Conservation (phyloP, 148 eudicot genomes). For the Vaccinium myrtillus region DNA sequence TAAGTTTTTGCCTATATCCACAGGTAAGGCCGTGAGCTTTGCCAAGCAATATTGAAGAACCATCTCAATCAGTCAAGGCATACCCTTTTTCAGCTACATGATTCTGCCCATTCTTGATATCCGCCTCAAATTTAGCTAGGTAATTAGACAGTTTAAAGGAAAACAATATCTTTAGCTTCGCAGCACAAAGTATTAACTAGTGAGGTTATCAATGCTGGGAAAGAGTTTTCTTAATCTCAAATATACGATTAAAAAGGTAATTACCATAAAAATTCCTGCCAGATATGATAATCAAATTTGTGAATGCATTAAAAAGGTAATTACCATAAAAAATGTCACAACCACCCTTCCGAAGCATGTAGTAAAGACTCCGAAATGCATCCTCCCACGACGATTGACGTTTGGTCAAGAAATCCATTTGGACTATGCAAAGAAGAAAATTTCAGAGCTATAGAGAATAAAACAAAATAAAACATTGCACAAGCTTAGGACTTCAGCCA, state of each 20-base stretch:
- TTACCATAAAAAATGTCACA: slow-evolving; percentile 91
- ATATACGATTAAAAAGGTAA: too few species aligned
- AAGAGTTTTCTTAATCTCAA: neutral
- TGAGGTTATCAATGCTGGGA: neutral
- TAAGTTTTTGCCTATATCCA: neutral
- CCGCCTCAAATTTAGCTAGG: neutral
- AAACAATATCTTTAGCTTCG: neutral
- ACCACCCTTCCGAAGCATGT: slow-evolving; percentile 68
- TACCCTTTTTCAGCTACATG: neutral
- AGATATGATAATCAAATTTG: neutral
- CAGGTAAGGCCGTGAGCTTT: neutral
- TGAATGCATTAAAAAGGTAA: slow-evolving; percentile 12
- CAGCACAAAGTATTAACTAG: neutral
- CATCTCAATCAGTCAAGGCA: neutral
- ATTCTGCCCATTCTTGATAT: neutral
- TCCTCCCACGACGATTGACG: slow-evolving; percentile 94
- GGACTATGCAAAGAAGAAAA: slow-evolving; percentile 41
- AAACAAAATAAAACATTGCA: neutral
- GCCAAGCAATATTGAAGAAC: neutral
- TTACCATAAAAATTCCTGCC: neutral
- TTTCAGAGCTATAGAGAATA: neutral
- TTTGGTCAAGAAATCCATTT: slow-evolving; percentile 68
- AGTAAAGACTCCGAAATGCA: slow-evolving; percentile 86
- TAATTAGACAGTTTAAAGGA: neutral
- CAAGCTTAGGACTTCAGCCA: neutral